These are phyloP conservation scores for Hyphochytrium catenoides DNA, from an alignment of 352 stramenopile species.

Conservation along the genomic window DNA sequence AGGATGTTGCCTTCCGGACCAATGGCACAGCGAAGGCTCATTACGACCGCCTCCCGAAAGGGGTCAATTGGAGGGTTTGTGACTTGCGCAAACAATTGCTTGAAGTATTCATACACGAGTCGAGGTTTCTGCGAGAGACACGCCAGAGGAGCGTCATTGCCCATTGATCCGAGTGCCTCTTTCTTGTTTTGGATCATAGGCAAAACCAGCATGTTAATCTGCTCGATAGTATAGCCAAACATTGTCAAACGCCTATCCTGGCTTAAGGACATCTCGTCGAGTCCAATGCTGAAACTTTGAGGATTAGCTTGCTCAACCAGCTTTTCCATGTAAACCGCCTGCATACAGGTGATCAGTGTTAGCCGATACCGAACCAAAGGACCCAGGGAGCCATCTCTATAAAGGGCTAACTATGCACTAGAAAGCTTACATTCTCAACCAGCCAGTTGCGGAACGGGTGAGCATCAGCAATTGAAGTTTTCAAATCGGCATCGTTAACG, in stretches of 20 bases:
- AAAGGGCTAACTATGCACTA: too few relatives aligned
- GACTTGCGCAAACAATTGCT: conserved; percentile 28
- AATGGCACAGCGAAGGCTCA: conserved; percentile 52
- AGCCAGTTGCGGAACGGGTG: conserved; percentile 48
- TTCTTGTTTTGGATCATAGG: conserved; percentile 52
- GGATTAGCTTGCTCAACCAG: too few relatives aligned
- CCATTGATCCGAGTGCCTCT: conserved; percentile 53
- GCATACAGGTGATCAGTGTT: too few relatives aligned
- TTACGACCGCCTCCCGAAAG: conserved; percentile 50
- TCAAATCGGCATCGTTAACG: conserved; percentile 62
- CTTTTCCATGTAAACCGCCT: too few relatives aligned
- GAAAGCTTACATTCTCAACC: conserved; percentile 27
- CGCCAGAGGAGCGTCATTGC: conserved; percentile 58
- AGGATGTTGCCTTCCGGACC: conserved; percentile 20
- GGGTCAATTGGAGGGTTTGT: conserved; percentile 70
- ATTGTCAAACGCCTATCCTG: conserved; percentile 46
- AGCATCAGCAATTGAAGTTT: conserved; percentile 32
- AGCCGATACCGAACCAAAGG: too few relatives aligned
- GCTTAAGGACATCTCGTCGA: too few relatives aligned
- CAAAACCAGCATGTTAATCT: conserved; percentile 49
- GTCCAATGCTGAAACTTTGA: conserved; percentile 30
- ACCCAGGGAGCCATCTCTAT: too few relatives aligned
- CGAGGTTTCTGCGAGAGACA: conserved; percentile 37
- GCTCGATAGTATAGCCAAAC: conserved; percentile 59
- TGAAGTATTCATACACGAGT: conserved; percentile 46